Evolutionary conservation across 1,139 yeast species (phyloP), one percentile per base, ranked within the genome.

Genomic region (Candida freyschussii): DNA sequence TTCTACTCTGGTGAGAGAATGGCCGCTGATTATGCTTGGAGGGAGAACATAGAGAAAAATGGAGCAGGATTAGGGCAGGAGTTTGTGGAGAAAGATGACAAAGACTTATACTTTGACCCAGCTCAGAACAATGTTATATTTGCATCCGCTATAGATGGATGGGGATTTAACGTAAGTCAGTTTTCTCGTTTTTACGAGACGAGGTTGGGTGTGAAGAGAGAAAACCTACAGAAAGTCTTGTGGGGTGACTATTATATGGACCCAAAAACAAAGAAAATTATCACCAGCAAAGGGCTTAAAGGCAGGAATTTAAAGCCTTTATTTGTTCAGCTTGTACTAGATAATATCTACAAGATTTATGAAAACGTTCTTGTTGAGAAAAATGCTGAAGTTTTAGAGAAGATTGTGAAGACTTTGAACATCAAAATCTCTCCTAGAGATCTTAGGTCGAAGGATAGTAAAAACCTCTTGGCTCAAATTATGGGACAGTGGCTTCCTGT

Each of bases 231-330:
- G 40, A 84, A 84, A 51, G 87, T 91, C n/a, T 64, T 93, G 4
- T 93, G 98, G 98, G 98, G 98, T 19, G 96, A 91, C 52, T 91
- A 63, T 55, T 86, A 76, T 53, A 67, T 86, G 50, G 98, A 91
- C 53, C 82, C 94, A 57, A 91, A 89, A 57, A 79, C 89, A 14
- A 91, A 89, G 52, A 82, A 80, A 51, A 83, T 93, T 25, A 60
- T 82, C 17, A 75, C 75, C 14, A 74, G 72, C 12, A 77, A 73
- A 47, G 69, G 73, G 13, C 47, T 62, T 36, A 72, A 69, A 44
- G 77, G 67, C 15, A 58, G 69, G 41, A 54, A 60, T 7, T 56
- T 78, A 36, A 83, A 83, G 53, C 95, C 96, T 0, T 57, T 93
- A 45, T 93, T 93, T 65, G 96, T 87, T 1, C 78, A 85, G 15